These are phyloP conservation scores for Citrus inodora DNA, from an alignment of 345 rosid species.

Conservation along the genomic window DNA sequence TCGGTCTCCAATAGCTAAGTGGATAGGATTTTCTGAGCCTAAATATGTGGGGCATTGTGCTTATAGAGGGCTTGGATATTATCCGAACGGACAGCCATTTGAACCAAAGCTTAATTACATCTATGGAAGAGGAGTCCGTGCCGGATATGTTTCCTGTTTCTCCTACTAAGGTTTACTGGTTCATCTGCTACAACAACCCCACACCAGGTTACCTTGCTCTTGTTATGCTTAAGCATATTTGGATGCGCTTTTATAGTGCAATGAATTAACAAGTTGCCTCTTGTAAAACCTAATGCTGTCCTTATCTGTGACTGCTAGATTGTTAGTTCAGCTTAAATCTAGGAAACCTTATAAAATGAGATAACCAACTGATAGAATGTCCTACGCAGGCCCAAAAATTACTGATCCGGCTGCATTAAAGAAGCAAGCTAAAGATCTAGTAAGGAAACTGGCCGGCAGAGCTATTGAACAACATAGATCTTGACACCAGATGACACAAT, in stretches of 20 bases:
- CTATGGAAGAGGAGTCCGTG: conserved; percentile 81
- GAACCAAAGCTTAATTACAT: conserved; percentile 60
- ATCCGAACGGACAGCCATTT: conserved; percentile 69
- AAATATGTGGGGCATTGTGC: conserved; percentile 78
- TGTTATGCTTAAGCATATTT: background rate
- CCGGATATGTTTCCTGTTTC: conserved; percentile 81
- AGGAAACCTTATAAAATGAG: background rate
- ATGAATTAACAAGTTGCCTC: background rate
- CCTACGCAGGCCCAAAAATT: conserved; percentile 60
- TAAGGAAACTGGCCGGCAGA: conserved; percentile 59
- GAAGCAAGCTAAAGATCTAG: conserved; percentile 59
- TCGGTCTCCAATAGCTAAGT: conserved; percentile 69
- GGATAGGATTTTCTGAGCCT: conserved; percentile 92
- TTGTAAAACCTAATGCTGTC: background rate
- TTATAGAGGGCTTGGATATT: conserved; percentile 70
- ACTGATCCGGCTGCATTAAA: conserved; percentile 63
- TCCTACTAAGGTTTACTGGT: conserved; percentile 80
- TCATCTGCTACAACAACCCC: conserved; percentile 81
- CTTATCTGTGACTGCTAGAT: background rate
- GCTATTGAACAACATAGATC: conserved; percentile 54
- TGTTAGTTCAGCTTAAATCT: background rate
- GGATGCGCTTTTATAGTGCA: background rate
- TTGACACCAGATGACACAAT: conserved; percentile 69
- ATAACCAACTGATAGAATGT: background rate
- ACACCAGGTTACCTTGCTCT: conserved; percentile 51